Evolutionary conservation across 768 basidiomycete species (phyloP), one percentile per base, ranked within the genome.

Genomic region (Naganishia onofrii): DNA sequence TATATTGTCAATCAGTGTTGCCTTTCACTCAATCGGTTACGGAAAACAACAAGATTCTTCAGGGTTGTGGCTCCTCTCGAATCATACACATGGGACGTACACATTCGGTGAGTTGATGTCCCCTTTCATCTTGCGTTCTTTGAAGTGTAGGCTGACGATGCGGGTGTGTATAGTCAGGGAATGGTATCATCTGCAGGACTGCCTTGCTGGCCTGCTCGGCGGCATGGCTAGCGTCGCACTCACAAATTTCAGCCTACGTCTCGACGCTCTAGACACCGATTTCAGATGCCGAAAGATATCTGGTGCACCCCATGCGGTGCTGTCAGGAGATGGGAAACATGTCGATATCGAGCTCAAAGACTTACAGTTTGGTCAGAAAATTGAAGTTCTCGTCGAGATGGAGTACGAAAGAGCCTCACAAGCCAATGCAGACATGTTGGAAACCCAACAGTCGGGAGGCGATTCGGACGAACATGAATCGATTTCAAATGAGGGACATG

Each of bases 61-160:
- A 17, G 95, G 93, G 8, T 86, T 99, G 38, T 98, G 96, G 96
- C 88, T 98, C 55, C 94, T 99, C 86, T 97, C 94, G 12, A 98
- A 97, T 80, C 93, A 98, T 80, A 97, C 96, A 2, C 88, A 88
- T 73, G 96, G 96, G 29, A 96, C 93, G 32, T 98, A 98, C 29
- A 66, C n/a, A 58, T 73, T 57, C 71, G 72, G 70, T 72, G 26
- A 36, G 70, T 68, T 23, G 0, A 34, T 52, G 3, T 32, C 19
- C 2, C n/a, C 29, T 23, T n/a, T 54, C 26, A 48, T n/a, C 31
- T 15, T 23, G 19, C 19, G 13, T 31, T 36, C 56, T 38, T 38
- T n/a, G n/a, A n/a, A n/a, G 19, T 48, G n/a, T 63, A n/a, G 1
- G 42, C 26, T 53, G 34, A 52, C 42, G 17, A 31, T 6, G 21